Base-by-base conservation (phyloP, 225 moss, liverwort and hornwort species). In the Climacium dendroides region DNA sequence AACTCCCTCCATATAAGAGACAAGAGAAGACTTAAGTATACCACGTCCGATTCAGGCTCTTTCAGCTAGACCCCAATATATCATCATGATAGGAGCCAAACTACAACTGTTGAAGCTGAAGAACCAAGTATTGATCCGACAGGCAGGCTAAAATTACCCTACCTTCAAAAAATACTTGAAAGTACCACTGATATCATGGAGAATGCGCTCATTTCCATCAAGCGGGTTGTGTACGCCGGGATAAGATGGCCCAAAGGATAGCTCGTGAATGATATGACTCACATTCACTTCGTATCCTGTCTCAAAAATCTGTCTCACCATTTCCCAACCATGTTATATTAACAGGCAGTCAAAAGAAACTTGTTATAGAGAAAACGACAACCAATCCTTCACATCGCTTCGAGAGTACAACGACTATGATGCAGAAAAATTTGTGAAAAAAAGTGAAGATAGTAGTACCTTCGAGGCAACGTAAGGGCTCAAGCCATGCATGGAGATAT, bases 151-250 rank as follows among this genome's bases (percentile, higher is more conserved):
- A 77, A 78, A 78, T 48, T 57, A 81, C 61, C 91, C 82, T 86
- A 95, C 99, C 99, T 99, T 97, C 50, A 97, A 87, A 80, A 99
- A 99, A 90, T 99, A 99, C 73, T 99, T 99, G 91, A 99, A 99
- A 61, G 97, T 99, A 84, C 96, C 99, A 91, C 99, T 99, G 83
- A 93, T 92, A 80, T 96, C 97, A 61, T 89, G 94, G 80, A 99
- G 87, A 59, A 99, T 97, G 75, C 97, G 96, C 80, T 85, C 89
- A 87, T 91, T 96, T 69, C 95, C 97, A 91, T 99, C 99, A 39
- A 99, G 93, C 22, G 99, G 99, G 89, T 99, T 99, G 79, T 99
- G 96, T 59, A 94, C 90, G 65, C 99, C 99, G 82, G 99, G 99
- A 89, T 95, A 99, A 60, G 90, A 87, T 23, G 99, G 99, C 79